Evolutionary conservation across 192 early-diverging fungal species (phyloP), one percentile per base, ranked within the genome.

Genomic region (Kappamyces sp.): DNA sequence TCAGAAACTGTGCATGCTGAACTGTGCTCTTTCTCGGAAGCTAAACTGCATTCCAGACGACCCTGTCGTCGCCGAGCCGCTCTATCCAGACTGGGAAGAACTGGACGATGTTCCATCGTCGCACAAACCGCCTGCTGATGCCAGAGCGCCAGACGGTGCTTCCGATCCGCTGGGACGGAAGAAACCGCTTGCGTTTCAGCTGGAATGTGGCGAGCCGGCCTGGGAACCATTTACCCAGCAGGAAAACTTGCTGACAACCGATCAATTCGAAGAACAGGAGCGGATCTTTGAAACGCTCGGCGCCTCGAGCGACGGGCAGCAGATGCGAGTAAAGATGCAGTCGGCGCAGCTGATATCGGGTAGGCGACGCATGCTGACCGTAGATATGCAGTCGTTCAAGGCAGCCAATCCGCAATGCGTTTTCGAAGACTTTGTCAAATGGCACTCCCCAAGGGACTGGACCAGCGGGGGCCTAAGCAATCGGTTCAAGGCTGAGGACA

Each of bases 231-330:
- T 51, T 11, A 60, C 59, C 2, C 59, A 60, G 38, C 39, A n/a
- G 34, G 15, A 38, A 15, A 31, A 29, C 12, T 79, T 84, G 12
- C 77, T 94, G 79, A 93, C 93, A 1, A 88, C 91, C 59, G 93
- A 96, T 70, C 88, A 91, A 89, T 63, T 93, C 30, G 71, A 78
- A 3, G 84, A 89, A 49, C 91, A 89, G 58, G 88, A 89, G 59
- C 70, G 79, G 14, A 68, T 88, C 32, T 79, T 93, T 65, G 86
- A 88, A 64, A 79, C 76, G 11, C 74, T 91, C 35, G 92, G 91
- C 2, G 82, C 85, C 1, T 84, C 88, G 0, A 60, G 65, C 12
- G 80, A 84, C 51, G 91, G 86, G 8, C 80, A 86, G 1, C 79
- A 80, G 50, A 69, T 84, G 57, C 76, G 91, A 5, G 89, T 88